Percentiles rank a stretch among this genome's conserved stretches.
Conservation (phyloP, 202 grass and related monocot genomes). For the Schoenoplectus triqueter region DNA sequence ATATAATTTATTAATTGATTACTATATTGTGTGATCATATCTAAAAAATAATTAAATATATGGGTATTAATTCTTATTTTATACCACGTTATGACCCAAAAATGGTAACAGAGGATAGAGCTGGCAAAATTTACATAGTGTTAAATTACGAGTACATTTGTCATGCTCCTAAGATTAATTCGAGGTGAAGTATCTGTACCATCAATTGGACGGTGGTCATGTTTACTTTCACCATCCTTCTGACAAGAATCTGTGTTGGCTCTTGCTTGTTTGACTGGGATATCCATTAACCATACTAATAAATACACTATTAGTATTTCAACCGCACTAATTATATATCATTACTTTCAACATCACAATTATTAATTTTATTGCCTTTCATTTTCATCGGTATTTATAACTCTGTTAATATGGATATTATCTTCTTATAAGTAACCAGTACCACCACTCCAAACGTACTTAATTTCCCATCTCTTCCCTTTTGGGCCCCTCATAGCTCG, state of each 20-base stretch:
- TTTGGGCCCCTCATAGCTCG: neutral
- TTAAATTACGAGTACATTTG: too few relatives aligned
- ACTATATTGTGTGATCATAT: too few relatives aligned
- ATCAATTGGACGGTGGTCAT: neutral
- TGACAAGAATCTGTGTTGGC: conserved; percentile 9
- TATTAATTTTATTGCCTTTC: conserved; percentile 8
- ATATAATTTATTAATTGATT: too few relatives aligned
- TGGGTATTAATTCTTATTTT: too few relatives aligned
- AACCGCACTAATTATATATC: neutral
- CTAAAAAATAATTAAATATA: too few relatives aligned
- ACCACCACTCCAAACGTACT: neutral
- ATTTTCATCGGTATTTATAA: neutral
- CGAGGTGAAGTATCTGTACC: neutral
- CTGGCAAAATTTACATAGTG: too few relatives aligned
- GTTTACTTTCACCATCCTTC: conserved; percentile 7
- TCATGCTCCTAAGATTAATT: neutral
- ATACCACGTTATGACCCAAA: too few relatives aligned
- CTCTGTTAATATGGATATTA: neutral
- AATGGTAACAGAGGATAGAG: too few relatives aligned
- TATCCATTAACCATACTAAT: conserved; percentile 15
- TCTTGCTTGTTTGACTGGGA: conserved; percentile 31
- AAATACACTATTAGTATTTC: neutral
- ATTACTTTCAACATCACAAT: neutral
- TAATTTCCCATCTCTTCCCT: neutral
- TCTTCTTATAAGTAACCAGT: neutral